Evolutionary conservation across 441 rosid species (phyloP).

Genomic region (Erysimum cheiri): DNA sequence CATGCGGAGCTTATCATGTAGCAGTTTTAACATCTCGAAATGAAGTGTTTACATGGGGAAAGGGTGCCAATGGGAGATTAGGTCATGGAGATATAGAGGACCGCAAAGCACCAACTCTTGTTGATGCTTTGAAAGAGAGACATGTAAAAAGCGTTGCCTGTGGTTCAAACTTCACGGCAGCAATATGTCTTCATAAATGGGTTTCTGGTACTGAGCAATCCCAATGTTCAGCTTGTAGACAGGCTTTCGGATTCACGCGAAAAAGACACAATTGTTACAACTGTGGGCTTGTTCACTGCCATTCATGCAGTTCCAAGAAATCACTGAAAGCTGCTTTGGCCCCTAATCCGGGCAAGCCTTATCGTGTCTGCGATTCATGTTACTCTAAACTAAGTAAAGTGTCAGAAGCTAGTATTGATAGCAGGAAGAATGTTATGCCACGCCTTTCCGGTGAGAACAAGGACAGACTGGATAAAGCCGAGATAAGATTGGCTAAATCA

Average conservation of each 20-base stretch:
- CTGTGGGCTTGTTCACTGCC: slow-evolving; percentile 98
- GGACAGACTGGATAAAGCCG: slow-evolving; percentile 90
- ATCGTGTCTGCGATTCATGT: slow-evolving; percentile 97
- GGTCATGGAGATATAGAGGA: slow-evolving; percentile 96
- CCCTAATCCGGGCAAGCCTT: slow-evolving; percentile 88
- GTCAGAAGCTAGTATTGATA: slow-evolving; percentile 63
- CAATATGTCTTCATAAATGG: slow-evolving; percentile 95
- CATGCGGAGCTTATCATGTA: slow-evolving; percentile 91
- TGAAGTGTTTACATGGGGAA: slow-evolving; percentile 96
- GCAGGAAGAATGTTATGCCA: slow-evolving; percentile 69
- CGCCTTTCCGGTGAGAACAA: slow-evolving; percentile 96
- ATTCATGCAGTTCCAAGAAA: slow-evolving; percentile 93
- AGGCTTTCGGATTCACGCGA: slow-evolving; percentile 90
- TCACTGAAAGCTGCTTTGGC: slow-evolving; percentile 86
- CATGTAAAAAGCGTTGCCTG: slow-evolving; percentile 84
- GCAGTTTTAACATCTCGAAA: slow-evolving; percentile 79
- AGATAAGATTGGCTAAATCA: slow-evolving; percentile 76
- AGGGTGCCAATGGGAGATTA: slow-evolving; percentile 95
- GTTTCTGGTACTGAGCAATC: slow-evolving; percentile 91
- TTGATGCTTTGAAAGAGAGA: slow-evolving; percentile 87
- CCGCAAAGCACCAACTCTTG: slow-evolving; percentile 75
- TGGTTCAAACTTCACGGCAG: slow-evolving; percentile 88
- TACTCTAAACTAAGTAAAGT: slow-evolving; percentile 76
- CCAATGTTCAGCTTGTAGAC: slow-evolving; percentile 92
- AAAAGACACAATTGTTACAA: slow-evolving; percentile 96